These are phyloP conservation scores for Castanea mollissima DNA, from an alignment of 306 rosid species.

Conservation along the genomic window DNA sequence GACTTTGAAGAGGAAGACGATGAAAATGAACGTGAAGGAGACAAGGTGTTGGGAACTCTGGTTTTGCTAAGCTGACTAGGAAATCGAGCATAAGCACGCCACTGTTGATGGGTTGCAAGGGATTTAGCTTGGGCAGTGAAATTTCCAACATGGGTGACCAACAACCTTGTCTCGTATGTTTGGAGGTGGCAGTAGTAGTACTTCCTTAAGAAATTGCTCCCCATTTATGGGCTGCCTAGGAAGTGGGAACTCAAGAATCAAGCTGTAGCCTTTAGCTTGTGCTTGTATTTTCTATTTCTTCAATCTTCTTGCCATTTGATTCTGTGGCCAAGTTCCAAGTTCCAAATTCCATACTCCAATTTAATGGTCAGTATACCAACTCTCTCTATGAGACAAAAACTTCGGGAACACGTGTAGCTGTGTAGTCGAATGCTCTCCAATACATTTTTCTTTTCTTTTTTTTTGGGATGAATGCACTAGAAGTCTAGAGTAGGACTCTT, in stretches of 20 bases:
- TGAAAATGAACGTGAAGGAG: slow-evolving; percentile 19
- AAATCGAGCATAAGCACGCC: slow-evolving; percentile 35
- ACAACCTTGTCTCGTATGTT: background rate
- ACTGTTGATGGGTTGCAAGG: slow-evolving; percentile 12
- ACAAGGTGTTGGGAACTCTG: background rate
- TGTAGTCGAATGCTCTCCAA: no score
- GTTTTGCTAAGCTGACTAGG: slow-evolving; percentile 15
- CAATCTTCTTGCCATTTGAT: no score
- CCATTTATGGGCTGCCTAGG: background rate
- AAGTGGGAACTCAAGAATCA: background rate
- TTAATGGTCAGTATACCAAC: no score
- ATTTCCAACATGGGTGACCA: background rate
- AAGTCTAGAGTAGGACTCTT: no score
- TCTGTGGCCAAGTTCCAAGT: no score
- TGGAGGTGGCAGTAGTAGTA: background rate
- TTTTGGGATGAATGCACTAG: no score
- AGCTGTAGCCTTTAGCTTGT: background rate
- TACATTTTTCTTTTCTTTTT: no score
- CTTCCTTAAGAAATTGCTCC: background rate
- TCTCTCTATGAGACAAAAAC: no score
- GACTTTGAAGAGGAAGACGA: slow-evolving; percentile 28
- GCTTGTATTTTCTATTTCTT: background rate
- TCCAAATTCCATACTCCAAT: no score
- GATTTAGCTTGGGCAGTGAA: background rate
- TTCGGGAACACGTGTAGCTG: no score